Evolutionary conservation across 1,284 basidiomycete genomes (phyloP).

Genomic region (Rhodotorula glutinis): DNA sequence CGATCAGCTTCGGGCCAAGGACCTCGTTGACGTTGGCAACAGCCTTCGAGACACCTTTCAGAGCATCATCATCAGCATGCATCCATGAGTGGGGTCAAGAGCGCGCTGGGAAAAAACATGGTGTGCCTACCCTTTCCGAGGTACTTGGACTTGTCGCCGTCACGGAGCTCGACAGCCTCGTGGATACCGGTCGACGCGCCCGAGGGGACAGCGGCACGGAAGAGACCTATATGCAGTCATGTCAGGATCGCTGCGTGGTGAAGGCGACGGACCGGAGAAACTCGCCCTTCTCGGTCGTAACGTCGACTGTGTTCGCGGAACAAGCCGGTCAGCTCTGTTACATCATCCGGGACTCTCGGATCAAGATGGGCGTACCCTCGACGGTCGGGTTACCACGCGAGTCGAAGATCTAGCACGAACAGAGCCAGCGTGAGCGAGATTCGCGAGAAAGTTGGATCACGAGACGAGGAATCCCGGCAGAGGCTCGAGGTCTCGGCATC

Average conservation of each 20-base stretch:
- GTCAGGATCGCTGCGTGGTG: constrained; percentile 37
- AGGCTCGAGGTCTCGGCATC: background rate
- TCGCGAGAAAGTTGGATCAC: background rate
- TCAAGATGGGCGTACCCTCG: constrained; percentile 24
- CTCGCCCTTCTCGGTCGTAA: constrained; percentile 61
- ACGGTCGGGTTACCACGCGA: constrained; percentile 42
- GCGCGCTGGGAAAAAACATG: too few relatives aligned
- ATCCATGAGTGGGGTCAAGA: background rate
- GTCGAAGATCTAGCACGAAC: constrained; percentile 33
- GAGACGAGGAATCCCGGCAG: background rate
- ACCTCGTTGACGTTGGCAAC: constrained; percentile 90
- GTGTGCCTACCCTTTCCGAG: constrained; percentile 85
- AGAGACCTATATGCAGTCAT: constrained; percentile 63
- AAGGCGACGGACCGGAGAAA: too few relatives aligned
- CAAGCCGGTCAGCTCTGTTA: background rate
- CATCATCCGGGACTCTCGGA: accelerated
- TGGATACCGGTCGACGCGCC: constrained; percentile 98
- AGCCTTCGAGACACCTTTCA: constrained; percentile 87
- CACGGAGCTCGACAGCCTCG: constrained; percentile 98
- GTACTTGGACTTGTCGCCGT: constrained; percentile 88
- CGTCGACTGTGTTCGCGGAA: constrained; percentile 61
- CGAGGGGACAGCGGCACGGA: constrained; percentile 92
- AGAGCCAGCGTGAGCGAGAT: background rate
- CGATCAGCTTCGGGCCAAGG: constrained; percentile 86
- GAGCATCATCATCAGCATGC: background rate